Base-by-base conservation (phyloP, 2,329 filamentous ascomycete genomes). In the Ophiostoma populinum region DNA sequence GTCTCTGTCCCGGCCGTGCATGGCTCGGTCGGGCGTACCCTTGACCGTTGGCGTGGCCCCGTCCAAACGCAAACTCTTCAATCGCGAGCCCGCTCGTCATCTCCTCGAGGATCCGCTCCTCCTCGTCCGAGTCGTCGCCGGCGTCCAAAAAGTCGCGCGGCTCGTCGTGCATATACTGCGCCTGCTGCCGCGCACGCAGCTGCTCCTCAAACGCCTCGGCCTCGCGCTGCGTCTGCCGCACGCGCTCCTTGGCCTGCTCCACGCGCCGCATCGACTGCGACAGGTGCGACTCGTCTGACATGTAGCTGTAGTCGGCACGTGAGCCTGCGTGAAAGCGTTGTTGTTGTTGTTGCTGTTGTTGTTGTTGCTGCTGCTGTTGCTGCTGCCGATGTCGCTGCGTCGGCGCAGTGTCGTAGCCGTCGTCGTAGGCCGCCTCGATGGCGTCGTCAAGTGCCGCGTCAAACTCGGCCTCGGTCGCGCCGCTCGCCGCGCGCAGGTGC, bases 371-470 rank as follows among this genome's bases (percentile, higher is more conserved):
- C 24, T 17, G 21, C 8, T 26, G 24, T 3, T 26, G 5, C 13
- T 6, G 24, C 10, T 33, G 32, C 22, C 29, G 17, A 60, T 57
- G 6, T 63, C 54, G 13, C 65, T n/a, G n/a, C n/a, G n/a, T n/a
- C 63, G 1, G 34, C 52, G 69, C 72, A 4, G 80, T 80, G 49
- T 93, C 85, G 43, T 83, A 80, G 1, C 81, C 81, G 42, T 94
- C 85, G 51, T 93, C 80, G 52, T 95, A 98, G 5, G 87, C 90
- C 34, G 87, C 87, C 54, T 95, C 90, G 7, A 95, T 86, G 11
- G 90, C 90, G 17, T 86, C 87, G 56, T 95, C 87, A 28, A 95
- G 64, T 4, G 90, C 90, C 7, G 83, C 85, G 55, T 94, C 86
- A 45, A 95, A 93, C 49, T 93, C 86, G 6, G 81, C 78, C 51